Evolutionary conservation across 768 basidiomycete genomes (phyloP).

Genomic region (Polyporus arcularius): DNA sequence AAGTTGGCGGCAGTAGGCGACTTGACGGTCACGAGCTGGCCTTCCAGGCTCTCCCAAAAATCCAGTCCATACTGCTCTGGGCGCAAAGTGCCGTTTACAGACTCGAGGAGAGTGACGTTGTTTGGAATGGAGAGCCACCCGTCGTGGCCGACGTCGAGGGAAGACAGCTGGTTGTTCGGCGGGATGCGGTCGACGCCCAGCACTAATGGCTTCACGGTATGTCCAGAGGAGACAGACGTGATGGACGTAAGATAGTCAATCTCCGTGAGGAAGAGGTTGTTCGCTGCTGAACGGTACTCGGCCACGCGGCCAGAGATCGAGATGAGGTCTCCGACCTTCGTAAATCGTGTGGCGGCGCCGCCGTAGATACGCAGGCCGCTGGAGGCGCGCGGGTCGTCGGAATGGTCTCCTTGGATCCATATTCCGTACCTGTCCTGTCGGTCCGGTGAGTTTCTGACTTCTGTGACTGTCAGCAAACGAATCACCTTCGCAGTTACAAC

Average conservation of each 20-base stretch:
- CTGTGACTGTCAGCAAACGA: neutral
- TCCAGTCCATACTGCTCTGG: constrained; percentile 58
- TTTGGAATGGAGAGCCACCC: constrained; percentile 59
- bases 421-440: constrained; percentile 47
- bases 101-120: constrained; percentile 48
- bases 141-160: constrained; percentile 53
- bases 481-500: constrained; percentile 55
- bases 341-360: constrained; percentile 37
- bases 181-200: constrained; percentile 55
- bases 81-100: constrained; percentile 47
- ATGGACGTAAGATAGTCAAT: constrained; percentile 47
- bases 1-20: constrained; percentile 50
- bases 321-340: constrained; percentile 48
- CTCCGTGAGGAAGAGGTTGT: constrained; percentile 54
- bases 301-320: constrained; percentile 46
- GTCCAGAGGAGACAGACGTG: constrained; percentile 43
- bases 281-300: constrained; percentile 50
- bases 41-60: constrained; percentile 66
- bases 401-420: constrained; percentile 47
- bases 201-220: constrained; percentile 49
- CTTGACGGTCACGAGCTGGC: constrained; percentile 55
- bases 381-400: constrained; percentile 48
- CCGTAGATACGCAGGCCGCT: constrained; percentile 55
- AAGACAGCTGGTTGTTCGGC: constrained; percentile 48
- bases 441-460: neutral